Base-by-base conservation (phyloP, 2,329 filamentous ascomycete species). In the Fusarium incarnatum region DNA sequence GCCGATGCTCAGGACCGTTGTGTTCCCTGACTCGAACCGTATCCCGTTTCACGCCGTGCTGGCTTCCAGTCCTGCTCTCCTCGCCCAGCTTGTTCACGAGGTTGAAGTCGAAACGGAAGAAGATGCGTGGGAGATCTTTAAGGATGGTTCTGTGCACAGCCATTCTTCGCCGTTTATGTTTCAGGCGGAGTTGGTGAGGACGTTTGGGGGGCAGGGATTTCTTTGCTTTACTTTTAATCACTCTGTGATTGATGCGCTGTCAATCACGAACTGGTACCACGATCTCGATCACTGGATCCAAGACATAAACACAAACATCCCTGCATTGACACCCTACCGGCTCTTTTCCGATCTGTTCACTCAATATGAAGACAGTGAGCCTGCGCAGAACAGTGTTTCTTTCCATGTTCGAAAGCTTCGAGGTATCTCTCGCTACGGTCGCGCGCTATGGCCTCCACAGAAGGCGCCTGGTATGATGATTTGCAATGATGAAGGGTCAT, bases 381-480 rank as follows among this genome's bases (percentile, higher is more conserved):
- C 77, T 2, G 78, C 79, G 0, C 66, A 74, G 25, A 61, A 65
- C 32, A 73, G 73, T n/a, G 73, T 79, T 8, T 48, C 45, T 1
- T 79, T 77, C 41, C 78, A 80, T 52, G 76, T 77, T 4, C 61
- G 64, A 11, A 68, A 75, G 8, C 75, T 81, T 12, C 74, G 79
- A 11, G 80, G 80, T 8, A 78, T 81, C 41, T 81, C 80, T 3
- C 76, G 77, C 11, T 75, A 78, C 30, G 59, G 23, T 2, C 42
- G 63, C 2, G 77, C 78, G 1, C 66, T 81, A 5, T 81, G 79
- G 79, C 80, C 80, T 3, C 64, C 57, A 5, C 78, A 76, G 40
- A 67, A 58, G 34, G 77, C 79, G 0, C 78, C 79, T 3, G 79
- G 77, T 1, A 77, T 78, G 75, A 77, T 81, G 73, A 77, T 80